Conservation (phyloP, 2,329 filamentous ascomycete species). For the Exutisphaerella laricina region DNA sequence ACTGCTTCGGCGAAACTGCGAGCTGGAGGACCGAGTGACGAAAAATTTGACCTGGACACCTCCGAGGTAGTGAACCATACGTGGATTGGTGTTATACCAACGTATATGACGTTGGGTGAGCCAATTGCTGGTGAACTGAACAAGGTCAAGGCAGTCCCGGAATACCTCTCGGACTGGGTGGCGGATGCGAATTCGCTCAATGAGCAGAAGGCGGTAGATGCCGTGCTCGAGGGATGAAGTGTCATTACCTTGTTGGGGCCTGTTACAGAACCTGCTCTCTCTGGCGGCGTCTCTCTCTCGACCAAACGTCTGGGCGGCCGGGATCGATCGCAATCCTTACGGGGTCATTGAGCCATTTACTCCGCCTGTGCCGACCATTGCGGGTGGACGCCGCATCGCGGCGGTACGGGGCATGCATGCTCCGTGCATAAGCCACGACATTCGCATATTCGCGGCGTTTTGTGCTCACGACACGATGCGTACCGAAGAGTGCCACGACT, state of each 20-base stretch:
- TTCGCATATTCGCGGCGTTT: slow-evolving; percentile 19
- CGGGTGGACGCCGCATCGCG: neutral
- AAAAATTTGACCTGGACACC: slow-evolving; percentile 50
- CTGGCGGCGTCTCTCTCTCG: too few species aligned
- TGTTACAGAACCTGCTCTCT: too few species aligned
- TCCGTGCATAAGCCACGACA: slow-evolving; percentile 20
- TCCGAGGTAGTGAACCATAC: slow-evolving; percentile 46
- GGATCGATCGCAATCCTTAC: slow-evolving; percentile 17
- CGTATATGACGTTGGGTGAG: slow-evolving; percentile 58
- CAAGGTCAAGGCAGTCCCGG: slow-evolving; percentile 53
- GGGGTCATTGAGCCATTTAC: slow-evolving; percentile 18
- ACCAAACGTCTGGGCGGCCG: too few species aligned
- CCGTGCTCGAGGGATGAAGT: slow-evolving; percentile 24
- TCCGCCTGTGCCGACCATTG: neutral
- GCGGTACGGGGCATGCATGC: neutral
- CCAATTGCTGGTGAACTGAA: slow-evolving; percentile 59
- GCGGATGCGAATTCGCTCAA: slow-evolving; percentile 42
- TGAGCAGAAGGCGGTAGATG: slow-evolving; percentile 33
- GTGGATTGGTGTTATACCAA: slow-evolving; percentile 60
- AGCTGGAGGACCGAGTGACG: slow-evolving; percentile 58
- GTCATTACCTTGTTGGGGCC: too few species aligned
- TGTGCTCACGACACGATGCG: slow-evolving; percentile 6
- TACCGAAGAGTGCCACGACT: slow-evolving; percentile 24
- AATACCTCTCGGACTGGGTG: slow-evolving; percentile 54
- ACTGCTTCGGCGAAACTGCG: slow-evolving; percentile 72